Evolutionary conservation across 441 rosid species (phyloP).

Genomic region (Isatis lusitanica): DNA sequence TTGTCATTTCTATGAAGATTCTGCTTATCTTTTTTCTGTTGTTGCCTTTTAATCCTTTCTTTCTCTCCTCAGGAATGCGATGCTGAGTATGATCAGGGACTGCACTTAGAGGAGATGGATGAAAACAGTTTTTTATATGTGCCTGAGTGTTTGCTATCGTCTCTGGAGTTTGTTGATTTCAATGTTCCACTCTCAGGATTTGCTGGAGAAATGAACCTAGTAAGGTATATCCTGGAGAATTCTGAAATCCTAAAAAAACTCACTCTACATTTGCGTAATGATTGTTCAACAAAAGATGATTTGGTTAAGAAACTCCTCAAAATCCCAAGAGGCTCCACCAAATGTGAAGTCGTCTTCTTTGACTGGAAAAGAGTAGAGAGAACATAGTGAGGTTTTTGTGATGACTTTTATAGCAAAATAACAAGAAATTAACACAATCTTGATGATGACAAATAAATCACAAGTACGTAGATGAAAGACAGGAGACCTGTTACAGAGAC

Average conservation of each 20-base stretch:
- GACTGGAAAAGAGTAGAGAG: background rate
- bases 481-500: too few relatives aligned
- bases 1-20: background rate
- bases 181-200: background rate
- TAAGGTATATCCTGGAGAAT: background rate
- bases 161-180: conserved; percentile 1
- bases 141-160: conserved; percentile 3
- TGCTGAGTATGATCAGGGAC: background rate
- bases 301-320: background rate
- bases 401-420: too few relatives aligned
- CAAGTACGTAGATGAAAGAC: too few relatives aligned
- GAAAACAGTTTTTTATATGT: background rate
- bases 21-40: background rate
- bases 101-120: background rate
- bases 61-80: background rate
- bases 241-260: background rate
- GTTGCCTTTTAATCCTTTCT: background rate
- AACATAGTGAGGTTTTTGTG: too few relatives aligned
- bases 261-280: background rate
- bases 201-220: background rate
- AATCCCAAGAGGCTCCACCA: background rate
- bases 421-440: too few relatives aligned
- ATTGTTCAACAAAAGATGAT: background rate
- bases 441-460: too few relatives aligned
- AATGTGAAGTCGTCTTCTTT: background rate